Evolutionary conservation across 257 asterid species (phyloP).

Genomic region (Linaria vulgaris): DNA sequence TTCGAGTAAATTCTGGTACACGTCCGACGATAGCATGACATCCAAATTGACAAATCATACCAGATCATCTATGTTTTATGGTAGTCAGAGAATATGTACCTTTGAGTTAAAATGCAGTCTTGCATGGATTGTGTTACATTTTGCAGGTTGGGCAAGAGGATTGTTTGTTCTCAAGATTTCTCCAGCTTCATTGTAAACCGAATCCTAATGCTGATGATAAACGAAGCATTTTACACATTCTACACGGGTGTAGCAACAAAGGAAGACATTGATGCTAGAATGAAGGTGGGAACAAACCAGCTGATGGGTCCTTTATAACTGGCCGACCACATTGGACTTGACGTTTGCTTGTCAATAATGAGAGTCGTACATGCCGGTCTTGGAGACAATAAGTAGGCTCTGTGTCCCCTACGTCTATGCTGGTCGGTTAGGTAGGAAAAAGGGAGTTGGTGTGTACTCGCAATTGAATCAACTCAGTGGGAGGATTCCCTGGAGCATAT

Average conservation of each 20-base stretch:
- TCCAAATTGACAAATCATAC: no score
- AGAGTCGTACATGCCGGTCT: slow-evolving; percentile 81
- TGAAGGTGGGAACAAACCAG: slow-evolving; percentile 93
- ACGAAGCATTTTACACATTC: slow-evolving; percentile 78
- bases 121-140: no score
- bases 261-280: slow-evolving; percentile 90
- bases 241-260: slow-evolving; percentile 82
- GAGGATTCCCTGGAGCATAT: no score
- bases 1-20: no score
- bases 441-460: slow-evolving; percentile 81
- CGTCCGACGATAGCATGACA: no score
- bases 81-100: no score
- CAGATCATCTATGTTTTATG: no score
- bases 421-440: slow-evolving; percentile 81
- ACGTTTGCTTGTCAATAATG: slow-evolving; percentile 85
- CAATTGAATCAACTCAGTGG: no score
- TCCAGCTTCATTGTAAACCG: slow-evolving; percentile 89
- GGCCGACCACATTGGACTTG: slow-evolving; percentile 93
- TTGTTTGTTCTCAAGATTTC: slow-evolving; percentile 79
- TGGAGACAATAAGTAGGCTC: slow-evolving; percentile 69
- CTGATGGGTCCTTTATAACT: slow-evolving; percentile 93
- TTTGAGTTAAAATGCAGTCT: no score
- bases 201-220: slow-evolving; percentile 88
- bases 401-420: slow-evolving; percentile 94
- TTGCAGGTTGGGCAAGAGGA: slow-evolving; percentile 80